Conservation (phyloP, 129 eudicot species). For the Tanacetum coccineum region DNA sequence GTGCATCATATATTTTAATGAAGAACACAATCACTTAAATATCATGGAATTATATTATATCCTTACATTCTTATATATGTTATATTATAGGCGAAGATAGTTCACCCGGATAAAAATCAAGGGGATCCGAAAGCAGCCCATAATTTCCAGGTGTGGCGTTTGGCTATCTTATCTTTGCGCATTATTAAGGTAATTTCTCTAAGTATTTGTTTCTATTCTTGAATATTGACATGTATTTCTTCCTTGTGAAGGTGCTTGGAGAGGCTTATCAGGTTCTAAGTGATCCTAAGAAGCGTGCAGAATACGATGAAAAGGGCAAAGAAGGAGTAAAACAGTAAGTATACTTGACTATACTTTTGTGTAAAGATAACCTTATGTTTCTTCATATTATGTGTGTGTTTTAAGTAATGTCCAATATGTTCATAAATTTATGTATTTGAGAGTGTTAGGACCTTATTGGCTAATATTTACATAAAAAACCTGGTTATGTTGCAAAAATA, state of each 20-base stretch:
- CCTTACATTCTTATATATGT: slow-evolving; percentile 15
- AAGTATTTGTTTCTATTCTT: not conserved
- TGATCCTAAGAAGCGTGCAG: slow-evolving; percentile 87
- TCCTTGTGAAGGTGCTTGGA: slow-evolving; percentile 59
- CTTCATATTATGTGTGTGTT: not conserved
- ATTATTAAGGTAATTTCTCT: not conserved
- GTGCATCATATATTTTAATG: not conserved
- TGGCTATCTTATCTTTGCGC: not conserved
- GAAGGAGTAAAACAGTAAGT: slow-evolving; percentile 60
- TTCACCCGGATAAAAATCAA: slow-evolving; percentile 94
- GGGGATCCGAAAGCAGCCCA: slow-evolving; percentile 81
- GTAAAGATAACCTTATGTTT: not conserved
- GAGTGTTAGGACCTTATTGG: not conserved
- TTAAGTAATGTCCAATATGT: not conserved
- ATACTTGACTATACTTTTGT: not conserved
- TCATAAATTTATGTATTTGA: not conserved
- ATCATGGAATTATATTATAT: slow-evolving; percentile 15
- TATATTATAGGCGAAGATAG: slow-evolving; percentile 62
- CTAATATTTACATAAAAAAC: not conserved
- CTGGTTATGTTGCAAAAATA: too few species aligned
- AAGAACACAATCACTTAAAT: not conserved
- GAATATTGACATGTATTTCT: slow-evolving; percentile 4
- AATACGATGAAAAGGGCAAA: slow-evolving; percentile 74
- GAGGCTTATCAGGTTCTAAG: slow-evolving; percentile 95
- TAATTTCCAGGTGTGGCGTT: slow-evolving; percentile 61